Evolutionary conservation across 176 grass and related monocot genomes (phyloP), one percentile per base, ranked within the genome.

Genomic region (Saccharum officinarum): DNA sequence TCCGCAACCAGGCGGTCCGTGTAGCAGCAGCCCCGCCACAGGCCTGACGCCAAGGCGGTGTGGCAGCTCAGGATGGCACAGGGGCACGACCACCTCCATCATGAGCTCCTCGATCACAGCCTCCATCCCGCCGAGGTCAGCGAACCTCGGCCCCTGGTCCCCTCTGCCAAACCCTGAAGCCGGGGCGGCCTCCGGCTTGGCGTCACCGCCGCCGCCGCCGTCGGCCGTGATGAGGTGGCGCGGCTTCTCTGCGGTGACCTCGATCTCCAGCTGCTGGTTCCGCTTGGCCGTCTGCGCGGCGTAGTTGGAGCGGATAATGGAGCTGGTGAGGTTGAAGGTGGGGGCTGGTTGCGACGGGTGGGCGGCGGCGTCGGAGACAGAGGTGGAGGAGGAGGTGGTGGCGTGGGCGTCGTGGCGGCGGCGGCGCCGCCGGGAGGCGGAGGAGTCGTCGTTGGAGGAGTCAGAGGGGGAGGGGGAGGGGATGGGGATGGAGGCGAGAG

Each of bases 11-110:
- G 97, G 97, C 4, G 97, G 97, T 2, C 93, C 93, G 16, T 96
- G 93, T 37, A 98, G 86, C 33, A 98, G 81, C 66, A 98, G 73
- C 44, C 93, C 97, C 1, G 93, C 86, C 16, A 95, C 91, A 12
- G 92, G 97, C 49, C 79, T 87, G 57, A 99, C 93, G 4, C 97
- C 97, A 14, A 99, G 93, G 50, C 77, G 73, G 4, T 33, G 87
- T 3, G 93, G 92, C 26, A 99, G 67, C 88, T 96, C 75, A 0
- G 97, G 97, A 70, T 96, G 92, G 86, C 90, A 95, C 33, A 99
- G 81, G 0, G 93, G 97, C 41, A 96, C 93, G 23, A 99, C 89
- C 8, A 99, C 93, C 26, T 98, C 93, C 97, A 95, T 95, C 92
- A 92, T 94, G 16, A 98, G 71, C 72, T 95, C 86, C 59, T 92